Evolutionary conservation across 345 rosid species (phyloP).

Genomic region (Theobroma cacao): DNA sequence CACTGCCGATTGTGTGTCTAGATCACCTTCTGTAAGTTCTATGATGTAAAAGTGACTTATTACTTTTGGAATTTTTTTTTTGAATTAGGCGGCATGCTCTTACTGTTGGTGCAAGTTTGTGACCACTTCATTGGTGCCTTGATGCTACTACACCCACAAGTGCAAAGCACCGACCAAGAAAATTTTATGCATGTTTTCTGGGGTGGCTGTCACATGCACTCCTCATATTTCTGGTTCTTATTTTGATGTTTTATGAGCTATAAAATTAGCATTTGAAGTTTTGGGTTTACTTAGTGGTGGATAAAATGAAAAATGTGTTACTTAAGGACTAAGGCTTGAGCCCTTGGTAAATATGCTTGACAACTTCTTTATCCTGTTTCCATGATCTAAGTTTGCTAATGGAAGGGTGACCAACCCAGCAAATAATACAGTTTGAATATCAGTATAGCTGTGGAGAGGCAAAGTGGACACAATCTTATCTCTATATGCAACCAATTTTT

Average conservation of each 20-base stretch:
- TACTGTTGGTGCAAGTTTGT: not conserved
- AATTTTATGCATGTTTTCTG: not conserved
- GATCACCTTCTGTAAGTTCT: constrained; percentile 58
- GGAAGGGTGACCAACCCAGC: not conserved
- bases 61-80: not conserved
- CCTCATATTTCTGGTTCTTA: not conserved
- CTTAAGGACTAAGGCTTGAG: not conserved
- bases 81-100: not conserved
- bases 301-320: not conserved
- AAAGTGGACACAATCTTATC: not conserved
- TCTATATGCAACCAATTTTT: not conserved
- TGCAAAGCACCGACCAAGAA: not conserved
- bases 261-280: not conserved
- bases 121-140: not conserved
- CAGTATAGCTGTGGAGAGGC: not conserved
- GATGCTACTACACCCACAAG: not conserved
- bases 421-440: not conserved
- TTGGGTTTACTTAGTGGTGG: not conserved
- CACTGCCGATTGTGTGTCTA: constrained; percentile 62
- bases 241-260: not conserved
- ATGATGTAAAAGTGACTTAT: not conserved
- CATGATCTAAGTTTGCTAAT: not conserved
- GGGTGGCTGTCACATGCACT: not conserved
- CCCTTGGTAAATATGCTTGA: not conserved
- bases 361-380: not conserved